Evolutionary conservation across 768 basidiomycete genomes (phyloP), one percentile per base, ranked within the genome.

Genomic region (Xerocomellus amylosporus): DNA sequence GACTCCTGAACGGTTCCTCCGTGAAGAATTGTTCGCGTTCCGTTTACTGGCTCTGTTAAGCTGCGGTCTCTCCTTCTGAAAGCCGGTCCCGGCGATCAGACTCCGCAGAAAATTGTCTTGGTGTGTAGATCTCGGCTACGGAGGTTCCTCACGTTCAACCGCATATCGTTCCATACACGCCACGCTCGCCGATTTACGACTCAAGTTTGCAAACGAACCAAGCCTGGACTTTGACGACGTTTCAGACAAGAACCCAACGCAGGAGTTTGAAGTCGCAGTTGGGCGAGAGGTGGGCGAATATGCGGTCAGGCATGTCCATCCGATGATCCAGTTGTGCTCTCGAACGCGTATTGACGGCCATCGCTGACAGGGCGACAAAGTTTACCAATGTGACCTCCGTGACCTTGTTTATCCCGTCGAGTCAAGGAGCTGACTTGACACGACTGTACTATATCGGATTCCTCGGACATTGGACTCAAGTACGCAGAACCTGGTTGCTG

Each of bases 1-100:
- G 49, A 63, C 51, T 43, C 47, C 49, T 62, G 47, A 63, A 53
- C 34, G 42, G 9, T 20, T 20, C 37, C 53, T 38, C 45, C 26
- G n/a, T 48, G 34, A 59, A 92, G 90, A 62, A 91, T 93, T 60
- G 71, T 93, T 48, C 88, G 87, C 46, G 69, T 97, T 26, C 93
- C 94, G 1, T 96, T 97, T 71, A 93, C 87, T 0, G 87, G 89
- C 9, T 86, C 88, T 15, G 89, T 96, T 43, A 91, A 88, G 61
- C 80, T 96, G 40, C 85, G 88, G 22, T 83, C 88, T 24, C 75
- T 97, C 38, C 80, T 93, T 3, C 69, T 97, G 56, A 95, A 94
- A 72, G 77, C 90, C 4, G 94, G 94, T 8, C 92, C 94, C 1
- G 78, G 75, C 0, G 86, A 85, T 38, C 81, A 87, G 61, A 93